Percentiles rank a stretch among this genome's conserved stretches.
Conservation (phyloP, 257 asterid species). For the Pogostemon cablin region DNA sequence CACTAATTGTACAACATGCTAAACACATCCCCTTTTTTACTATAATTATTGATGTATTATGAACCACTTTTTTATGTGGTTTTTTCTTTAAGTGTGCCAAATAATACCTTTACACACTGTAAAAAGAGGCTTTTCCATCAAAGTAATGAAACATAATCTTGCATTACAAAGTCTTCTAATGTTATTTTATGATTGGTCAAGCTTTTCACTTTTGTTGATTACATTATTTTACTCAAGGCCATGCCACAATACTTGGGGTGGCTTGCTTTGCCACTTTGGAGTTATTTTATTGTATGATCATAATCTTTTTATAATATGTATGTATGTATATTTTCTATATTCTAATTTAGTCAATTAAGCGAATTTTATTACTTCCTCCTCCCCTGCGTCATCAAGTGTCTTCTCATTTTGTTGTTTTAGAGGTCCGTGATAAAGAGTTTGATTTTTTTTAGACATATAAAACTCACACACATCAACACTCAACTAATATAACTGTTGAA, state of each 20-base stretch:
- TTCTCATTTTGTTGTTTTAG: too few relatives aligned
- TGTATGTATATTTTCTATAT: background rate
- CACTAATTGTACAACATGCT: slow-evolving; percentile 39
- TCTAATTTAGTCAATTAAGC: too few relatives aligned
- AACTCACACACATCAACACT: too few relatives aligned
- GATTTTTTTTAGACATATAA: too few relatives aligned
- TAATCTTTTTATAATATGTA: background rate
- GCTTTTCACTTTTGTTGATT: slow-evolving; percentile 6
- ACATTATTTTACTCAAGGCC: slow-evolving; percentile 13
- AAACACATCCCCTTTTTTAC: slow-evolving; percentile 23
- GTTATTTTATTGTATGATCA: slow-evolving; percentile 1
- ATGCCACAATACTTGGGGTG: slow-evolving; percentile 16
- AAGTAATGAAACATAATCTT: slow-evolving; percentile 24
- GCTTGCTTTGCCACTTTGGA: slow-evolving; percentile 23
- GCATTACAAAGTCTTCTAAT: slow-evolving; percentile 15
- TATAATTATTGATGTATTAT: slow-evolving; percentile 28
- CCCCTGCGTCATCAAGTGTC: too few relatives aligned
- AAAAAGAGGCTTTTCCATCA: slow-evolving; percentile 24
- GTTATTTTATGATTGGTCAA: slow-evolving; percentile 18
- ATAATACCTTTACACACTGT: slow-evolving; percentile 34
- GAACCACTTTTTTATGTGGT: slow-evolving; percentile 27
- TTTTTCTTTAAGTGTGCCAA: slow-evolving; percentile 36
- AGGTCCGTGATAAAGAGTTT: too few relatives aligned
- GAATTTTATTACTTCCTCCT: too few relatives aligned
- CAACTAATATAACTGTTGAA: too few relatives aligned